Conservation (phyloP, 768 basidiomycete genomes). For the Auricularia cornea region DNA sequence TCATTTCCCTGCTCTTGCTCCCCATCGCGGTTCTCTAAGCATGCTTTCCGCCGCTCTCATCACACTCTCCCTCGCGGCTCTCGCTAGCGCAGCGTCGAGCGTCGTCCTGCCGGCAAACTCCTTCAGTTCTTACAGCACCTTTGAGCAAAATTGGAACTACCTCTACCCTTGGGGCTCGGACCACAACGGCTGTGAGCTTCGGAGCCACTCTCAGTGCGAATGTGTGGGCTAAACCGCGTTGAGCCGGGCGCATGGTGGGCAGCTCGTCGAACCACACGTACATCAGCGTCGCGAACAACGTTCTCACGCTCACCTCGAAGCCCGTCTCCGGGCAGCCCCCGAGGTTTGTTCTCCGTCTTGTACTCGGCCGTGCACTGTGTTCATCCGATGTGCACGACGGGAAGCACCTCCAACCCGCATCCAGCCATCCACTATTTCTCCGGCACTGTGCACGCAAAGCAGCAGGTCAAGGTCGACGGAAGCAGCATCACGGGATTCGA, state of each 20-base stretch:
- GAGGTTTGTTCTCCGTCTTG: conserved; percentile 6
- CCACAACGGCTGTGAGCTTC: conserved; percentile 34
- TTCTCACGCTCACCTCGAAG: conserved; percentile 34
- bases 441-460: conserved; percentile 35
- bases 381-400: no score
- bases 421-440: conserved; percentile 33
- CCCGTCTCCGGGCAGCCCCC: conserved; percentile 34
- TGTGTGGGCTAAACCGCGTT: neutral
- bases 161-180: conserved; percentile 41
- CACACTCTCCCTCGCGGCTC: neutral
- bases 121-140: conserved; percentile 29
- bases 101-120: conserved; percentile 30
- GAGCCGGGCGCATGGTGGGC: conserved; percentile 38
- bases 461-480: conserved; percentile 30
- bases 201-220: neutral
- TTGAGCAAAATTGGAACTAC: conserved; percentile 35
- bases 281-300: conserved; percentile 29
- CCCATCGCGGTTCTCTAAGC: no score
- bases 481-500: conserved; percentile 29
- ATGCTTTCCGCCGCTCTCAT: neutral
- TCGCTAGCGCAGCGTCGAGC: neutral
- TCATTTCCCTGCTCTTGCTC: no score
- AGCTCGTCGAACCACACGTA: conserved; percentile 33
- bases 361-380: no score
- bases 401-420: conserved; percentile 29